phyloP scores from a whole-genome alignment of 805 yeast species.

The Saccharomyces paradoxus region DNA sequence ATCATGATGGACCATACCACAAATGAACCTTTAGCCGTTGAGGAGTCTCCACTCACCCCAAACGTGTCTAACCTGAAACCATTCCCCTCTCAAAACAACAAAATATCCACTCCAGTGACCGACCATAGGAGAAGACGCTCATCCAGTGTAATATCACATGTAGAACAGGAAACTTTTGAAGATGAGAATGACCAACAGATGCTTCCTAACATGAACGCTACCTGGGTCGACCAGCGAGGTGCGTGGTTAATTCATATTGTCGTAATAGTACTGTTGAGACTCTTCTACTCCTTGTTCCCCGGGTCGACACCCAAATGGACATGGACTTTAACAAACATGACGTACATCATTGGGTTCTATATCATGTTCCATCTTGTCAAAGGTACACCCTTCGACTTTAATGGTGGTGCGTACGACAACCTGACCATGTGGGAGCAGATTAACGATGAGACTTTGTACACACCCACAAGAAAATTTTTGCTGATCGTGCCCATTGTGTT shows the following conservation, averaged over 20 bases:
- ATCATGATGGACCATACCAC: background rate
- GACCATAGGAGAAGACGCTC: slow-evolving; percentile 55
- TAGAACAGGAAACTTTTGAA: slow-evolving; percentile 82
- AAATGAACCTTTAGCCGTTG: background rate
- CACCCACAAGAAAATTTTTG: slow-evolving; percentile 87
- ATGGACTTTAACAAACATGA: slow-evolving; percentile 86
- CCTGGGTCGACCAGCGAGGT: slow-evolving; percentile 90
- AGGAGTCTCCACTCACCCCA: background rate
- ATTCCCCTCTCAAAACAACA: slow-evolving; percentile 13
- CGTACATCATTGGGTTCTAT: slow-evolving; percentile 83
- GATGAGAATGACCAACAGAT: slow-evolving; percentile 83
- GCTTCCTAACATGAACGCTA: slow-evolving; percentile 81
- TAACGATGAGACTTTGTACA: slow-evolving; percentile 88
- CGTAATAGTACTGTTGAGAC: slow-evolving; percentile 60
- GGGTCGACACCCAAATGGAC: slow-evolving; percentile 70
- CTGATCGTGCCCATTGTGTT: slow-evolving; percentile 82
- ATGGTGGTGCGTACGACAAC: slow-evolving; percentile 88
- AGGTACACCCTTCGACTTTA: slow-evolving; percentile 93
- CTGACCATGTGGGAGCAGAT: slow-evolving; percentile 96
- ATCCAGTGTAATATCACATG: slow-evolving; percentile 81
- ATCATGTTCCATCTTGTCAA: slow-evolving; percentile 92
- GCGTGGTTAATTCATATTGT: slow-evolving; percentile 92
- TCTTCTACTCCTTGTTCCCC: slow-evolving; percentile 69
- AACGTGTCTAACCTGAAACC: slow-evolving; percentile 8
- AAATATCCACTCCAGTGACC: slow-evolving; percentile 18